Evolutionary conservation across 1,139 yeast genomes (phyloP).

Genomic region (Diutina neorugosa): DNA sequence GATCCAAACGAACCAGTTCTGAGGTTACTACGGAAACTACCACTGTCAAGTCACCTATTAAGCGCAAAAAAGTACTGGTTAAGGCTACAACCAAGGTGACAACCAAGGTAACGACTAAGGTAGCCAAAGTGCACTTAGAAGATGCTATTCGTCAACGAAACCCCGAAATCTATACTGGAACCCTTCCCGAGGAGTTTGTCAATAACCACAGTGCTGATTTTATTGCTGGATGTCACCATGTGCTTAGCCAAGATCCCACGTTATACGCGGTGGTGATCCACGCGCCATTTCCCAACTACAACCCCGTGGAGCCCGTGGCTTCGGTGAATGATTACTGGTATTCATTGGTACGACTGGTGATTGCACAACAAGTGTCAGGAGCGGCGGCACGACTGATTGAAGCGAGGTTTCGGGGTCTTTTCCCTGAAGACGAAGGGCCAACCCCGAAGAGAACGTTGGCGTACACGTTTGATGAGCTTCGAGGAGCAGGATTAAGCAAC

Average conservation of each 20-base stretch:
- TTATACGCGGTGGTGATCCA: constrained; percentile 23
- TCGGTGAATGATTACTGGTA: constrained; percentile 30
- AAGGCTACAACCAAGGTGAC: background rate
- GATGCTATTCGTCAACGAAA: background rate
- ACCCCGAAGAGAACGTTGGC: constrained; percentile 36
- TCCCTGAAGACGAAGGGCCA: constrained; percentile 30
- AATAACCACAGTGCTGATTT: constrained; percentile 32
- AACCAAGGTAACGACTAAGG: background rate
- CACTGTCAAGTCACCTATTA: too few species aligned
- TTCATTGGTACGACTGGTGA: constrained; percentile 31
- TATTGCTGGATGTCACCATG: constrained; percentile 26
- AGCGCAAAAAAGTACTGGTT: too few species aligned
- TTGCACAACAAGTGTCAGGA: constrained; percentile 81
- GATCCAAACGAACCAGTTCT: background rate
- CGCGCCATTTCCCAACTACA: constrained; percentile 19
- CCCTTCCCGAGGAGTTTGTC: constrained; percentile 29
- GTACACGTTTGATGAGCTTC: constrained; percentile 32
- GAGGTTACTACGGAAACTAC: background rate
- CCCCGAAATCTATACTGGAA: background rate
- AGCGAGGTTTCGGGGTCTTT: constrained; percentile 26
- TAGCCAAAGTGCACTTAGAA: background rate
- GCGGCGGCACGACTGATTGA: constrained; percentile 64
- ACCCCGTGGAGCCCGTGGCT: constrained; percentile 10
- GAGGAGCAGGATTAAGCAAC: constrained; percentile 59
- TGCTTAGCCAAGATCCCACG: constrained; percentile 31